Base-by-base conservation (phyloP, 1,284 basidiomycete genomes). In the Tetrapyrgos nigripes region DNA sequence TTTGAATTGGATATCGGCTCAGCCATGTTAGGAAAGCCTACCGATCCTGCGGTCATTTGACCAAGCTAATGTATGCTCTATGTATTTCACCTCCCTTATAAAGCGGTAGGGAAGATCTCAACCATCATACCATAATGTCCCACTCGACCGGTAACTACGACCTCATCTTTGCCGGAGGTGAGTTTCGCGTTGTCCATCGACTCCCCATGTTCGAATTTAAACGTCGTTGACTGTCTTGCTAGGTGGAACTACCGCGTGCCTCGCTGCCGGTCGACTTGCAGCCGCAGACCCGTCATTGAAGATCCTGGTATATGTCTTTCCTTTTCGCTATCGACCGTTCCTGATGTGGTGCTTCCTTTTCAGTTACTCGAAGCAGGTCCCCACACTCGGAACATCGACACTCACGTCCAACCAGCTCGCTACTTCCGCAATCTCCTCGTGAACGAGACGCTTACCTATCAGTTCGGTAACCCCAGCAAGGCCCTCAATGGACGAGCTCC, bases 361-460 rank as follows among this genome's bases (percentile, higher is more conserved):
- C 21, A 63, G 62, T 68, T 81, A 48, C 64, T 84, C 33, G 83
- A 84, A 66, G 72, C 79, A 10, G 84, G 84, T 1, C 73, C 75
- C 3, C 71, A 77, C 46, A 81, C 81, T 3, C 63, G 73, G 17
- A 77, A 84, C 24, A 29, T 81, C 9, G 69, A 70, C 1, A 62
- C 70, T 0, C 83, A 88, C 64, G 70, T 75, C 4, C 84, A 87
- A 43, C 87, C 86, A 0, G 84, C 69, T 2, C 76, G 78, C 28
- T 86, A 67, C 65, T 68, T 79, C 47, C 59, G 65, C 23, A 78
- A 83, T 51, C 65, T 84, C 0, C 59, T 65, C 11, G 28, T 33
- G 72, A 70, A 1, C 75, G 72, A 40, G 77, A 73, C n/a, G 0
- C 70, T 83, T 46, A 79, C 78, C 3, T 72, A 76, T 59, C 73